Percentiles rank a stretch among this genome's conserved stretches.
These are phyloP conservation scores for Monosporascus sp. DNA, from an alignment of 2,329 filamentous ascomycete species.

Conservation along the genomic window DNA sequence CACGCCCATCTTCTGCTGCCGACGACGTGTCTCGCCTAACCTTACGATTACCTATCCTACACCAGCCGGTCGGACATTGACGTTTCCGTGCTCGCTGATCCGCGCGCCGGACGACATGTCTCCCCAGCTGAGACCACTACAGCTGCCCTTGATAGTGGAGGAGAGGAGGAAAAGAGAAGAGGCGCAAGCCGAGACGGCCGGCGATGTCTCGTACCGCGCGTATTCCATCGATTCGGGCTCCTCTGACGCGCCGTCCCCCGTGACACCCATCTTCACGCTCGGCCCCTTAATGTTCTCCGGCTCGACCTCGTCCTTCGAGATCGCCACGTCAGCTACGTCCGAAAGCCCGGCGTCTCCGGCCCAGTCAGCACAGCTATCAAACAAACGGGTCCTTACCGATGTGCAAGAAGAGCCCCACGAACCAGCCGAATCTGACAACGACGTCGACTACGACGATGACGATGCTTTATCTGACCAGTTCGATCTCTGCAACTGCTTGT, in stretches of 20 bases:
- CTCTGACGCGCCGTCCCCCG: constrained; percentile 64
- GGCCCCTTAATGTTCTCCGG: constrained; percentile 63
- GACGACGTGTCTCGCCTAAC: constrained; percentile 3
- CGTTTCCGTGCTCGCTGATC: constrained; percentile 8
- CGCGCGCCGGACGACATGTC: constrained; percentile 18
- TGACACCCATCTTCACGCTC: constrained; percentile 64
- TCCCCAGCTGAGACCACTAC: constrained; percentile 26
- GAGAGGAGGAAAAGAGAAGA: constrained; percentile 23
- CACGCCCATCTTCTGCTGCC: neutral
- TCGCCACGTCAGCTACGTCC: constrained; percentile 43
- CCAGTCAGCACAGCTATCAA: constrained; percentile 41
- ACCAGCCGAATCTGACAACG: constrained; percentile 50
- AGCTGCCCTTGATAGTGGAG: constrained; percentile 23
- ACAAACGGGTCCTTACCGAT: constrained; percentile 68
- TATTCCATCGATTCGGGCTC: constrained; percentile 49
- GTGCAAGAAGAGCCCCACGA: constrained; percentile 79
- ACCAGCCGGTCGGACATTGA: constrained; percentile 6
- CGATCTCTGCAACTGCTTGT: constrained; percentile 62
- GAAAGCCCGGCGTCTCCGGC: constrained; percentile 53
- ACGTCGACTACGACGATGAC: constrained; percentile 43
- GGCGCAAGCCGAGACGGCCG: constrained; percentile 19
- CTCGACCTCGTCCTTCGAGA: constrained; percentile 72
- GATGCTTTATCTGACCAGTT: constrained; percentile 35
- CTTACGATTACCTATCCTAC: neutral
- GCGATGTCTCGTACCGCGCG: constrained; percentile 39